Evolutionary conservation across 805 yeast genomes (phyloP).

Genomic region (Osmozyma mogii): DNA sequence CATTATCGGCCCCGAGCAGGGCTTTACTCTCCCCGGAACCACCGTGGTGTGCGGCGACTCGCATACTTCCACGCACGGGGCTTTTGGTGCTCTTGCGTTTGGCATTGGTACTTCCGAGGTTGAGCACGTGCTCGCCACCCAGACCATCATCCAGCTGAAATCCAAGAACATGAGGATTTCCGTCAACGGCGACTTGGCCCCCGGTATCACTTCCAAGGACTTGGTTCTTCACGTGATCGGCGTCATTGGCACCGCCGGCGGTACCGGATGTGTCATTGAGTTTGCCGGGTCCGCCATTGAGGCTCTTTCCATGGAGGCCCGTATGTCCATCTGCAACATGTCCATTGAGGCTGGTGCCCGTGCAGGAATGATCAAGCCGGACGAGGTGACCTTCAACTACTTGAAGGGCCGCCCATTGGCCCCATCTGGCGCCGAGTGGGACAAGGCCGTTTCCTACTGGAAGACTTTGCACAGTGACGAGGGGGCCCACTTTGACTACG

Average conservation of each 20-base stretch:
- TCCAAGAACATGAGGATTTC: conserved; percentile 92
- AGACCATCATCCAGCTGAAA: conserved; percentile 88
- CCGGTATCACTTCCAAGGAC: conserved; percentile 95
- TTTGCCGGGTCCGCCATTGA: conserved; percentile 94
- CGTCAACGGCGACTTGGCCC: conserved; percentile 74
- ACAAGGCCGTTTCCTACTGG: conserved; percentile 90
- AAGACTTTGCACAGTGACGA: conserved; percentile 77
- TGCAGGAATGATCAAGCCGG: conserved; percentile 99
- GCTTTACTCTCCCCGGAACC: conserved; percentile 96
- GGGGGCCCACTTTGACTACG: conserved; percentile 84
- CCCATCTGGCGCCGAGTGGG: conserved; percentile 93
- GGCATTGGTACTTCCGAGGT: conserved; percentile 99
- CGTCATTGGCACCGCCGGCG: conserved; percentile 98
- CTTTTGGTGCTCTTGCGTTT: conserved; percentile 94
- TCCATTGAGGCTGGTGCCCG: conserved; percentile 98
- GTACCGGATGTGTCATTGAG: conserved; percentile 95
- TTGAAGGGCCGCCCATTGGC: conserved; percentile 91
- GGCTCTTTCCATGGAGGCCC: conserved; percentile 87
- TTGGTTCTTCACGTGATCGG: conserved; percentile 91
- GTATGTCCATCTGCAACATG: conserved; percentile 99
- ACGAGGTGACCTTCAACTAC: conserved; percentile 79
- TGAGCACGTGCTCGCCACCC: conserved; percentile 97
- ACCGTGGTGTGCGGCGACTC: conserved; percentile 99
- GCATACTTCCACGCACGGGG: conserved; percentile 98
- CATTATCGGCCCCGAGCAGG: conserved; percentile 98